Percentiles rank a stretch among this genome's conserved stretches.
These are phyloP conservation scores for Pezicula radicicola DNA, from an alignment of 2,329 filamentous ascomycete species.

Conservation along the genomic window DNA sequence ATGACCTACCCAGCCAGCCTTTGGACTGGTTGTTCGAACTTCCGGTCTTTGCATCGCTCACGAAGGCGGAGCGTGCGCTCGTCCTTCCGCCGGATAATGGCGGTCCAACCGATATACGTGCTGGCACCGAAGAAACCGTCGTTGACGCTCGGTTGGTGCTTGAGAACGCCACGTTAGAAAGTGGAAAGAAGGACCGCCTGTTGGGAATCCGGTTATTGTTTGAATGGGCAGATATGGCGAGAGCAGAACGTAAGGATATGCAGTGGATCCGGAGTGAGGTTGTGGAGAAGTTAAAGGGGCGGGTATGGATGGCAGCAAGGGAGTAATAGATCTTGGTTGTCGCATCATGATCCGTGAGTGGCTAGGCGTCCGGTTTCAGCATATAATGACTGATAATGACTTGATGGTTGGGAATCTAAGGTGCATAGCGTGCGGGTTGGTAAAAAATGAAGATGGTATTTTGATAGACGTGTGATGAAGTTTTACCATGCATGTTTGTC, in stretches of 20 bases:
- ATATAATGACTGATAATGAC: no score
- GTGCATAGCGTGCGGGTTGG: no score
- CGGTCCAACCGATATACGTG: conserved; percentile 38
- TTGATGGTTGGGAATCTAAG: no score
- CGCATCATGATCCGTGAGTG: not conserved
- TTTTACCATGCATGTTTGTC: no score
- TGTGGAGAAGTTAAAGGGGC: conserved; percentile 50
- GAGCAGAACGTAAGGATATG: conserved; percentile 35
- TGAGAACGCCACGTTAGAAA: conserved; percentile 41
- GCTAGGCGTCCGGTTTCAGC: not conserved
- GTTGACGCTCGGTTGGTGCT: conserved; percentile 61
- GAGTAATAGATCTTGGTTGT: conserved; percentile 1
- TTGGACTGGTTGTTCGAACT: conserved; percentile 65
- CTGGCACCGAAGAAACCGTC: conserved; percentile 53
- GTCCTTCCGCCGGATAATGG: conserved; percentile 42
- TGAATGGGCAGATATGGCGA: conserved; percentile 57
- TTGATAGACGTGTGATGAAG: no score
- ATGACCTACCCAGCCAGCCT: conserved; percentile 41
- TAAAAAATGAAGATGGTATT: no score
- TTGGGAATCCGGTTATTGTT: conserved; percentile 63
- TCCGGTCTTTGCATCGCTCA: conserved; percentile 47
- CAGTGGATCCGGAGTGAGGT: conserved; percentile 55
- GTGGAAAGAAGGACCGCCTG: conserved; percentile 51
- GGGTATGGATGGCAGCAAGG: conserved; percentile 37
- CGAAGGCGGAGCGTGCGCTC: conserved; percentile 54